Evolutionary conservation across 140 eudicot genomes (phyloP), one percentile per base, ranked within the genome.

Genomic region (Artemisia princeps): DNA sequence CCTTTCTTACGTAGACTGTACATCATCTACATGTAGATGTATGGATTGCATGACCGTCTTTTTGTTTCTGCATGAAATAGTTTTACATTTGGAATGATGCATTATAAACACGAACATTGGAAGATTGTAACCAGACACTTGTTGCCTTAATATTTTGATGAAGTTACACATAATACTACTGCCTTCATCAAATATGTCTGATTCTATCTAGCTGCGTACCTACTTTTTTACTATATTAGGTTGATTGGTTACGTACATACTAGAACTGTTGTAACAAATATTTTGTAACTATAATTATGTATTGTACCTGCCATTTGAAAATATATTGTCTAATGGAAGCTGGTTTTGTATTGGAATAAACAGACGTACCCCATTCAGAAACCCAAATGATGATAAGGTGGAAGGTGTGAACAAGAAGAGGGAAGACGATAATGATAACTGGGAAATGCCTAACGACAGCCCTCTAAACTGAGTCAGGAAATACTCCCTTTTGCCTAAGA

Each of bases 371-470:
- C 77, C 72, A 1, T 74, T 73, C 23, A 77, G 91, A 67, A 72
- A 55, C 72, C 64, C 55, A 6, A 64, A 77, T 10, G 82, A 46
- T 3, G 84, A 78, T 49, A 76, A 62, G 80, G 70, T 71, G 68
- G 92, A 78, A 57, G 40, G 67, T 16, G 64, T 79, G 44, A 79
- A 55, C 69, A 70, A 65, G 68, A 75, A 82, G 76, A 80, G 79
- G 68, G 82, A 78, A 4, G 95, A 85, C 3, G 88, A 84, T 1
- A 83, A 85, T 12, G 96, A 85, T 68, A 83, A 85, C 81, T 88
- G 94, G 94, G 96, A 88, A 9, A 74, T 85, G 70, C 87, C 94
- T 62, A 72, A 51, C 70, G 89, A 61, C 82, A 74, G 63, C 59
- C 77, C 81, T 59, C 74, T 77, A 56, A 71, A 60, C 37, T 77